Conservation (phyloP, 495 filamentous ascomycete genomes). For the Filosporella fistucella region DNA sequence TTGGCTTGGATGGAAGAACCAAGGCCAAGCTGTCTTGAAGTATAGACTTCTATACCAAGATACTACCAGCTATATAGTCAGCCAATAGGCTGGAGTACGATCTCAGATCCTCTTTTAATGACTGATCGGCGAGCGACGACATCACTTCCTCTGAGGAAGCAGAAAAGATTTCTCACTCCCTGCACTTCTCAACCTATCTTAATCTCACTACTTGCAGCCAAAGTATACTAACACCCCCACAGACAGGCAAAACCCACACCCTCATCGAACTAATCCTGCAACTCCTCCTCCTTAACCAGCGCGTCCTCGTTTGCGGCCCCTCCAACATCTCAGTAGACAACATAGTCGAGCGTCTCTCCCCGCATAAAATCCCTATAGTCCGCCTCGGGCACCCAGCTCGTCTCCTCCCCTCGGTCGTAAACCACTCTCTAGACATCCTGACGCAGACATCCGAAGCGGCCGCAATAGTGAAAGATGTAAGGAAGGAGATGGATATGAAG, state of each 20-base stretch:
- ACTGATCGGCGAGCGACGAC: no score
- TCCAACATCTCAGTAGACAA: constrained; percentile 98
- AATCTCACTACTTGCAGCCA: no score
- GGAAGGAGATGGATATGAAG: constrained; percentile 89
- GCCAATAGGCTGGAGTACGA: no score
- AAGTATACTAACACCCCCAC: background rate
- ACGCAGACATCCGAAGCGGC: constrained; percentile 88
- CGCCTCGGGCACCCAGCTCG: constrained; percentile 91
- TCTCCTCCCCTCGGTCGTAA: constrained; percentile 80
- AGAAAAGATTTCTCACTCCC: no score
- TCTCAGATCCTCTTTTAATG: no score
- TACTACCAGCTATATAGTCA: no score
- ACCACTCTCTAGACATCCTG: constrained; percentile 88
- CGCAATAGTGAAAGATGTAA: constrained; percentile 84
- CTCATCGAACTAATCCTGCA: constrained; percentile 93
- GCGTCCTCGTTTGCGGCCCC: constrained; percentile 88
- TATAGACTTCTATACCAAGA: no score
- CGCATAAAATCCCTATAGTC: constrained; percentile 79
- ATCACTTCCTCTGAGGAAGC: no score
- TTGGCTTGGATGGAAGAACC: no score
- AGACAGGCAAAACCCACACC: constrained; percentile 96
- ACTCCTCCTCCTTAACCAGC: constrained; percentile 61
- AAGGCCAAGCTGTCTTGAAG: no score
- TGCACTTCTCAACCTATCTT: background rate
- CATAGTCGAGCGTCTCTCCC: constrained; percentile 88